These are phyloP conservation scores for Globisporangium radiosum DNA, from an alignment of 352 stramenopile species.

Conservation along the genomic window DNA sequence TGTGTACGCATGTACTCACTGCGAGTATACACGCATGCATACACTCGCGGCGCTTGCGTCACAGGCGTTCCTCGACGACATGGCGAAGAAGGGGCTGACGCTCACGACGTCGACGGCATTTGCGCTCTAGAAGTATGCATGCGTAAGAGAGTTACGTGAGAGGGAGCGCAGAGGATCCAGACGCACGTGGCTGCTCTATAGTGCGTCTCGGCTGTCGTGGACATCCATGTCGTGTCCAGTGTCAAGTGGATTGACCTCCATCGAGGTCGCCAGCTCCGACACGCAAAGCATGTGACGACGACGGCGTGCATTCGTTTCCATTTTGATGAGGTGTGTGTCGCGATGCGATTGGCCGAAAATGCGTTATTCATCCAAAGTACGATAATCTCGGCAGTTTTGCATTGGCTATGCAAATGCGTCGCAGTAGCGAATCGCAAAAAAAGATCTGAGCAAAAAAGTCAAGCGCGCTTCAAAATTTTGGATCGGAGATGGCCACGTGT, in stretches of 20 bases:
- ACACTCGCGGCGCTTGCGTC: constrained; percentile 5
- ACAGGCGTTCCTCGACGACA: constrained; percentile 52
- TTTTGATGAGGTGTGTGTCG: background rate
- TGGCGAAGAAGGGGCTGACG: constrained; percentile 48
- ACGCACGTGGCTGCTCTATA: too few species aligned
- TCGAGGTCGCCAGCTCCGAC: too few species aligned
- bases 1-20: too few species aligned
- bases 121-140: constrained; percentile 6
- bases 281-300: too few species aligned
- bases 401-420: background rate
- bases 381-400: background rate
- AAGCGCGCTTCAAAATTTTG: constrained; percentile 24
- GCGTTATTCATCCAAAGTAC: background rate
- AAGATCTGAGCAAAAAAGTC: constrained; percentile 1
- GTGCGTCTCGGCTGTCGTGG: too few species aligned
- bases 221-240: too few species aligned
- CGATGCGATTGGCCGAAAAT: too few species aligned
- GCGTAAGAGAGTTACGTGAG: too few species aligned
- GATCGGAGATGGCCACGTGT: background rate
- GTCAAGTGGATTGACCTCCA: too few species aligned
- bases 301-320: background rate
- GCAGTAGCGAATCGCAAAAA: background rate
- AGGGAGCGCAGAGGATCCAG: too few species aligned
- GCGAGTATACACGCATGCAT: background rate
- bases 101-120: constrained; percentile 57